Base-by-base conservation (phyloP, 805 yeast species). In the Starmerella davenportii region DNA sequence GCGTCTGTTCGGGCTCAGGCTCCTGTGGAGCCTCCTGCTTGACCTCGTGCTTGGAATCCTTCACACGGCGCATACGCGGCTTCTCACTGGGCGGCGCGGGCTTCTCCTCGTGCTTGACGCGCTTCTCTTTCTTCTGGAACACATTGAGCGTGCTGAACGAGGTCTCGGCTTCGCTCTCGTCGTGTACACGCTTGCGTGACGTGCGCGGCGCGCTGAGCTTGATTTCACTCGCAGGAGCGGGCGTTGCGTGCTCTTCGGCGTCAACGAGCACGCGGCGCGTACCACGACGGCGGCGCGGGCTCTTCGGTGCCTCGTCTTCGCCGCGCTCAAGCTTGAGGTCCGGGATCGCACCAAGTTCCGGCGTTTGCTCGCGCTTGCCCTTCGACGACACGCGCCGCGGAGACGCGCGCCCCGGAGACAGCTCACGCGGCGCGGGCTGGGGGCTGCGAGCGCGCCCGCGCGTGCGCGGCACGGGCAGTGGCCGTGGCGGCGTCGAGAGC, bases 401-500 rank as follows among this genome's bases (percentile, higher is more conserved):
- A 8, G 25, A 20, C 13, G 35, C 35, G 7, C 35, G 7, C 11
- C 35, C 35, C 21, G 35, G 35, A 18, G 21, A 8, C 35, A 32
- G 15, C 23, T 32, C 35, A 11, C 35, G 35, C 9, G 23, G 11
- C 11, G 35, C 21, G 11, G 23, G 23, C 9, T n/a, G 25, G 7
- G 35, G 25, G 35, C 17, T 20, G 5, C 25, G 5, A 7, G 35
- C 15, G 35, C 35, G 35, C 8, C 35, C 35, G 5, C 35, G 7
- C 11, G 35, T 14, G 21, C 23, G 21, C 7, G 35, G 35, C 5
- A 29, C 32, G 15, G 32, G 5, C 15, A 29, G 19, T 15, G 18
- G 18, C 17, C 21, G 25, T 16, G 44, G 46, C 30, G 43, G 44
- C 30, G 46, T 38, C 8, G 66, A 67, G 43, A 62, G 59, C 30